phyloP scores from a whole-genome alignment of 495 filamentous ascomycete species.

The Aspergillus ostianus region DNA sequence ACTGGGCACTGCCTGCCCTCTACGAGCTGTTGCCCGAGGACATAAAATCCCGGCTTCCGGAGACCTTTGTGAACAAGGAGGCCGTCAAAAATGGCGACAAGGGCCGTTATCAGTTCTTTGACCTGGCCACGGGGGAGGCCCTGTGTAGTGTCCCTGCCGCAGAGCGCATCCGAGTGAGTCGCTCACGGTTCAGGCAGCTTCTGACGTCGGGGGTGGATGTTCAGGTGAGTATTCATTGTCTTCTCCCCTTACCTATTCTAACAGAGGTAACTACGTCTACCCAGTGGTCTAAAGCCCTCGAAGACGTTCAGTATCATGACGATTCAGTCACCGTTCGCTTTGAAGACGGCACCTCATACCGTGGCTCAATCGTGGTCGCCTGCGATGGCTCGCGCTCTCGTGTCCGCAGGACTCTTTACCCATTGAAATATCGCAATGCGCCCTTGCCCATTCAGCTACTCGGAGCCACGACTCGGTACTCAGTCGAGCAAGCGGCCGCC shows the following conservation, averaged over 20 bases:
- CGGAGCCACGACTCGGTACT: constrained; percentile 44
- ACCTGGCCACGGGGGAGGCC: constrained; percentile 48
- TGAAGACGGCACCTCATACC: constrained; percentile 46
- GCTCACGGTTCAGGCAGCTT: constrained; percentile 46
- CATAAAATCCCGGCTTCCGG: constrained; percentile 45
- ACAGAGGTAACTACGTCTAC: neutral
- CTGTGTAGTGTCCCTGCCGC: constrained; percentile 48
- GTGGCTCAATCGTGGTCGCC: constrained; percentile 53
- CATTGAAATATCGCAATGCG: constrained; percentile 33
- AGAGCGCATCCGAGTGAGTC: constrained; percentile 48
- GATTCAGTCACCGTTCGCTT: constrained; percentile 47
- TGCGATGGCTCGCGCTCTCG: constrained; percentile 55
- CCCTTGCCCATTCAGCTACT: constrained; percentile 49
- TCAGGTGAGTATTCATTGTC: constrained; percentile 22
- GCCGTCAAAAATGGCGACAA: constrained; percentile 40
- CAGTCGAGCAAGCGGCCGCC: constrained; percentile 34
- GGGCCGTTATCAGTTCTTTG: constrained; percentile 54
- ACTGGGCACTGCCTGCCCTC: constrained; percentile 54
- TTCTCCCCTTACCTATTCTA: neutral
- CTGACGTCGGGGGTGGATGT: constrained; percentile 50
- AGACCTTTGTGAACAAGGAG: constrained; percentile 50
- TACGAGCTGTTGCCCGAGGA: constrained; percentile 48
- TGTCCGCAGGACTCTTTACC: constrained; percentile 39
- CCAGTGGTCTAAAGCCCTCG: constrained; percentile 47
- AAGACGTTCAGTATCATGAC: constrained; percentile 30